phyloP scores from a whole-genome alignment of 106 monocot species.

The Dioscorea dumetorum region DNA sequence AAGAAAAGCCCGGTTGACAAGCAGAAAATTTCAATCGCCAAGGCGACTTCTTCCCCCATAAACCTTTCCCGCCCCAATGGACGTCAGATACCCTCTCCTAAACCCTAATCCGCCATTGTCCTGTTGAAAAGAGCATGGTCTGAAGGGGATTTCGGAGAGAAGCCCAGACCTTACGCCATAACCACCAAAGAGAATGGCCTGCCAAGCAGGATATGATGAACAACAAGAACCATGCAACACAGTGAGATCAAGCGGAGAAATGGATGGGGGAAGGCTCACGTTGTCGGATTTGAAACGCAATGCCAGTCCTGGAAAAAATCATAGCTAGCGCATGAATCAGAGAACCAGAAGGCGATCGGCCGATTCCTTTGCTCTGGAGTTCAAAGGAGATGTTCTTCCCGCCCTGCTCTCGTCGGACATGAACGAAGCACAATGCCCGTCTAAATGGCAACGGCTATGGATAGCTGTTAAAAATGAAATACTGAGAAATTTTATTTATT shows the following conservation, averaged over 20 bases:
- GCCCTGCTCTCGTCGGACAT: background rate
- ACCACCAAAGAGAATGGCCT: constrained; percentile 4
- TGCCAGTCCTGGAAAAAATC: constrained; percentile 26
- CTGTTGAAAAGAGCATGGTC: background rate
- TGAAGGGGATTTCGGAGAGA: background rate
- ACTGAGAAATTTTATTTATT: too few species aligned
- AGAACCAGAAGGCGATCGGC: background rate
- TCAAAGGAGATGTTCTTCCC: background rate
- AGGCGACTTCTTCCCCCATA: background rate
- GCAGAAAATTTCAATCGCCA: constrained; percentile 16
- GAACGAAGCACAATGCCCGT: background rate
- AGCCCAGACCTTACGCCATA: constrained; percentile 13
- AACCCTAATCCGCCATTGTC: constrained; percentile 15
- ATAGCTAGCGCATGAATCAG: constrained; percentile 5
- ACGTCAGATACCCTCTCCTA: constrained; percentile 19
- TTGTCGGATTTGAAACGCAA: constrained; percentile 11
- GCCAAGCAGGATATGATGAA: background rate
- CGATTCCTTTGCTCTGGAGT: background rate
- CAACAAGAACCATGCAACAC: background rate
- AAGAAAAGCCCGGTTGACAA: constrained; percentile 22
- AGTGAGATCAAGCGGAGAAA: background rate
- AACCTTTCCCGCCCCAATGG: constrained; percentile 9
- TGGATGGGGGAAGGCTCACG: constrained; percentile 1
- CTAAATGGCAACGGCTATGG: background rate
- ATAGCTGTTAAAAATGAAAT: too few species aligned